phyloP scores from a whole-genome alignment of 768 basidiomycete genomes.

The Baorangia bicolor region DNA sequence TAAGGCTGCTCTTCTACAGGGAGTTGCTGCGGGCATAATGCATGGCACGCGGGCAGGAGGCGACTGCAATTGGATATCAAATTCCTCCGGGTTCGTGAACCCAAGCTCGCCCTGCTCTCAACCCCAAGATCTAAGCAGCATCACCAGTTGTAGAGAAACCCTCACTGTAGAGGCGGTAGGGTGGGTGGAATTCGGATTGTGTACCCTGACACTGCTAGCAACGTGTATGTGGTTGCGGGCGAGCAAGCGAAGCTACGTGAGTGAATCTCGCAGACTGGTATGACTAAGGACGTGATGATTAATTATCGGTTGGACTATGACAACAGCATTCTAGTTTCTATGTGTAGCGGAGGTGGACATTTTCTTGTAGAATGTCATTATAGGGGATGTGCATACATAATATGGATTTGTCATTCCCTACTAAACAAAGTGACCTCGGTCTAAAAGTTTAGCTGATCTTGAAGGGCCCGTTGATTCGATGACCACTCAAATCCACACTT shows the following conservation, averaged over 20 bases:
- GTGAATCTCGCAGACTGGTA: conserved; percentile 43
- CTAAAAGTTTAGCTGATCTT: conserved; percentile 27
- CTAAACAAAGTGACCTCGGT: not conserved
- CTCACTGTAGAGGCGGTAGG: conserved; percentile 73
- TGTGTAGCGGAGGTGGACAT: conserved; percentile 18
- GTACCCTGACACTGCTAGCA: conserved; percentile 50
- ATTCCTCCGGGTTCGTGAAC: conserved; percentile 29
- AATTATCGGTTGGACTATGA: conserved; percentile 14
- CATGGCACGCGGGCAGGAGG: conserved; percentile 60
- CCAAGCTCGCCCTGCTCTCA: conserved; percentile 25
- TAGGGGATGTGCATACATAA: not conserved
- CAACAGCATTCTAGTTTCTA: conserved; percentile 36
- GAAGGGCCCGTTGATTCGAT: conserved; percentile 1
- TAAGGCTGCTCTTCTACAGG: conserved; percentile 41
- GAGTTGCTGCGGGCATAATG: conserved; percentile 65
- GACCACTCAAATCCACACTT: not conserved
- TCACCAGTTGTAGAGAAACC: conserved; percentile 62
- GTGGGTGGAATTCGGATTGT: conserved; percentile 73
- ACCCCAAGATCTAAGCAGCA: conserved; percentile 20
- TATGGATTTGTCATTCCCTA: conserved; percentile 20
- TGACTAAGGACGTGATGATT: conserved; percentile 30
- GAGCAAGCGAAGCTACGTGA: conserved; percentile 39
- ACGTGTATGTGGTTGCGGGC: conserved; percentile 54
- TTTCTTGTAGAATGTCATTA: not conserved
- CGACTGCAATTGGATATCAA: conserved; percentile 51